Evolutionary conservation across 768 basidiomycete genomes (phyloP), one percentile per base, ranked within the genome.

Genomic region (Naganishia vaughanmartiniae): DNA sequence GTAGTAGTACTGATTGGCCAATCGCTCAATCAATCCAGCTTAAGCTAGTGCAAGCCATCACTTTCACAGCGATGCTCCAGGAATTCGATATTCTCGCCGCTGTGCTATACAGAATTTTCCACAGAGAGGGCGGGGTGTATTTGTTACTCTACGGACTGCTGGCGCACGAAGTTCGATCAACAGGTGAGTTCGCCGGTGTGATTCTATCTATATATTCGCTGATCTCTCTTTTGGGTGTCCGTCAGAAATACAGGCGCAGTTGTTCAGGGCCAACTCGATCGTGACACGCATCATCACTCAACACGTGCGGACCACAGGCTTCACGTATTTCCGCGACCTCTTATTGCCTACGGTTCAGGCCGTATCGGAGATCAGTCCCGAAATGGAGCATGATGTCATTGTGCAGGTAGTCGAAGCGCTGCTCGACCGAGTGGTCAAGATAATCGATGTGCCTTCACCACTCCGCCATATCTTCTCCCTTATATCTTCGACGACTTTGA

Each of bases 241-340:
- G 51, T n/a, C 79, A 92, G 93, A 87, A 48, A 89, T 85, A 74
- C 91, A 94, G 73, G 84, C 88, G 0, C 85, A 86, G n/a, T 82
- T 97, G 10, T 96, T 97, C 83, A 85, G 94, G 60, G 85, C 90
- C 71, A 96, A 95, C 79, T 89, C 90, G 2, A 90, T 90, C 0
- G 92, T 89, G 75, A 90, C 90, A n/a, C 84, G 90, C 53, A 89
- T 97, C 70, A 82, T 96, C 54, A 91, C 91, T 7, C 87, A 88
- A 1, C 94, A 94, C 75, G 91, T 91, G 4, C 88, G 85, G 77
- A 87, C 90, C n/a, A 91, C 93, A 72, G 94, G 93, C 4, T 96
- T 95, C 80, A 88, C 89, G 69, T 96, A 95, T 79, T 83, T 96
- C n/a, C 86, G 93, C 24, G 87, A 85, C 54, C 84, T 94, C 28